Conservation (phyloP, 129 eudicot species). For the Ambrosia artemisiifolia region DNA sequence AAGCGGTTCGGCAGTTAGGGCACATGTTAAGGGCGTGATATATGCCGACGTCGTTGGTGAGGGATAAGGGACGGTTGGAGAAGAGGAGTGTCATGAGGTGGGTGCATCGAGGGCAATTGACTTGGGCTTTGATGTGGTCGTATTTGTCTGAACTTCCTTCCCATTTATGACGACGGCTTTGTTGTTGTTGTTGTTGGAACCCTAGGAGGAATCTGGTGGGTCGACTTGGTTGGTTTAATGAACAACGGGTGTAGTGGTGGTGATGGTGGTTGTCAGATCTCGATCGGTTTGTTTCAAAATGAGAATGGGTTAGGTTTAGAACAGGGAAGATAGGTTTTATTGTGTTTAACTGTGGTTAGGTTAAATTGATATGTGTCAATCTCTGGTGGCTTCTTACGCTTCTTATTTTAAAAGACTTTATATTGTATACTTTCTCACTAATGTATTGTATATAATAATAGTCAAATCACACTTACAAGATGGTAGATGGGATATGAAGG, state of each 20-base stretch:
- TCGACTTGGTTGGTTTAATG: constrained; percentile 6
- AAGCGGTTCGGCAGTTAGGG: constrained; percentile 75
- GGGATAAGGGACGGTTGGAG: constrained; percentile 77
- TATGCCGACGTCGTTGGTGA: constrained; percentile 57
- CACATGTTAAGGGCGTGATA: constrained; percentile 84
- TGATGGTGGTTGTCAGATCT: too few species aligned
- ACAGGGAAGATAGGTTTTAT: too few species aligned
- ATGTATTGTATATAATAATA: too few species aligned
- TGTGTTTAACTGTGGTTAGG: too few species aligned
- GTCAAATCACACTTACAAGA: too few species aligned
- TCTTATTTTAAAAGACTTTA: too few species aligned
- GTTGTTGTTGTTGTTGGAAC: constrained; percentile 45
- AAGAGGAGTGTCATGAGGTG: constrained; percentile 61
- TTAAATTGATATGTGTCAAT: too few species aligned
- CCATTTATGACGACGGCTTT: constrained; percentile 66
- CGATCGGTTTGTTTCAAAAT: too few species aligned
- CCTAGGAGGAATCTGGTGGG: constrained; percentile 40
- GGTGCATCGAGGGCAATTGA: constrained; percentile 84
- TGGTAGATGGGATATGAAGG: too few species aligned
- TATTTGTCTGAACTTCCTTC: constrained; percentile 76
- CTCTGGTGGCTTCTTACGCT: too few species aligned
- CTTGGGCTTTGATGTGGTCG: constrained; percentile 71
- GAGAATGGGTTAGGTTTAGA: too few species aligned
- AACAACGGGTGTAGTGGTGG: background rate
- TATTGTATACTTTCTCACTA: too few species aligned